phyloP scores from a whole-genome alignment of 2,329 filamentous ascomycete genomes.

The Pestalotiopsis sp. region DNA sequence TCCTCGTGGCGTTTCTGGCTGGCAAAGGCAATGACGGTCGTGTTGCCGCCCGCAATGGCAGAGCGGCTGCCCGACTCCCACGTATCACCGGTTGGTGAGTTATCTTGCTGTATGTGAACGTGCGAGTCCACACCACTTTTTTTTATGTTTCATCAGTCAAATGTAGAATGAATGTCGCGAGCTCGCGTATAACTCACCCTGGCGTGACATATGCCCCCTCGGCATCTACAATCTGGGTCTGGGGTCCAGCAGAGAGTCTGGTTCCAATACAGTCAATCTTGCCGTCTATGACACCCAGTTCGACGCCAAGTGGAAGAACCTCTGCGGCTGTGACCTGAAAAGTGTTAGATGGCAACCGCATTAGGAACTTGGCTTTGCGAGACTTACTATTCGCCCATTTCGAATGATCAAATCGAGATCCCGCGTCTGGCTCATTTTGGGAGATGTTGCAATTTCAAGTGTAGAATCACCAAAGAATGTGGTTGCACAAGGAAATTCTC shows the following conservation, averaged over 20 bases:
- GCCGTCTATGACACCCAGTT: slow-evolving; percentile 50
- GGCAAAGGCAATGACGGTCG: slow-evolving; percentile 52
- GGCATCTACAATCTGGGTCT: slow-evolving; percentile 44
- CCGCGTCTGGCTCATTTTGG: not conserved
- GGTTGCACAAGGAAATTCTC: not conserved
- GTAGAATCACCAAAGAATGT: not conserved
- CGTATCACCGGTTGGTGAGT: slow-evolving; percentile 44
- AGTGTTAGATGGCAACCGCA: slow-evolving; percentile 1
- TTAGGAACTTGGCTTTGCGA: not conserved
- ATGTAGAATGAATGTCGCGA: not conserved
- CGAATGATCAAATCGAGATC: slow-evolving; percentile 19
- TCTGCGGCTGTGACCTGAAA: slow-evolving; percentile 48
- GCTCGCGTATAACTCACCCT: slow-evolving; percentile 32
- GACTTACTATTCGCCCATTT: slow-evolving; percentile 28
- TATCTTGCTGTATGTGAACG: slow-evolving; percentile 50
- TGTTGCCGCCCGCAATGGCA: slow-evolving; percentile 52
- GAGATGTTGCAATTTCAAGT: not conserved
- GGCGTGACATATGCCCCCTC: slow-evolving; percentile 47
- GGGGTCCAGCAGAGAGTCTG: slow-evolving; percentile 32
- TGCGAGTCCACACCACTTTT: slow-evolving; percentile 50
- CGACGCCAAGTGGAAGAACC: slow-evolving; percentile 42
- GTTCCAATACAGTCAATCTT: slow-evolving; percentile 48
- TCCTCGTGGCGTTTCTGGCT: slow-evolving; percentile 43
- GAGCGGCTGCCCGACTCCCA: slow-evolving; percentile 46
- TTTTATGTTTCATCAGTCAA: not conserved